Evolutionary conservation across 805 yeast species (phyloP).

Genomic region (Candida ortonii): DNA sequence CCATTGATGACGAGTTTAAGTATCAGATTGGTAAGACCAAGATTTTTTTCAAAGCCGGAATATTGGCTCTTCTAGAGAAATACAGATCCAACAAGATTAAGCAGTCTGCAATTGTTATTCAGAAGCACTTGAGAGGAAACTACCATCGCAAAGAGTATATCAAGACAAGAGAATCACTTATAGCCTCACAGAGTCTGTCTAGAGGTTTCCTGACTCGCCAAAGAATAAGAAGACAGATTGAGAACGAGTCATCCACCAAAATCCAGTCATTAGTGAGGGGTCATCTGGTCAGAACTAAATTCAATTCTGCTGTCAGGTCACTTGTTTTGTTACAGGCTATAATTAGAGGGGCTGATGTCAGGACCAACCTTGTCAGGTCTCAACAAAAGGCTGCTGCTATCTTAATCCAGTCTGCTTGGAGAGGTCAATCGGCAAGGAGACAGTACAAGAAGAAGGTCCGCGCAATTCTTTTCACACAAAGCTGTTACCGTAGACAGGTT

Average conservation of each 20-base stretch:
- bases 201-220: slow-evolving; percentile 62
- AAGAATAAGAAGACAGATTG: slow-evolving; percentile 52
- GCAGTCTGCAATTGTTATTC: slow-evolving; percentile 78
- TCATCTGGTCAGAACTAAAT: slow-evolving; percentile 42
- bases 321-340: slow-evolving; percentile 44
- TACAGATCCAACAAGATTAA: slow-evolving; percentile 75
- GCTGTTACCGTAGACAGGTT: slow-evolving; percentile 67
- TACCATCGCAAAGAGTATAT: slow-evolving; percentile 61
- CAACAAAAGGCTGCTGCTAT: slow-evolving; percentile 64
- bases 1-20: slow-evolving; percentile 63
- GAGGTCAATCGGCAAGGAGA: slow-evolving; percentile 64
- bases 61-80: slow-evolving; percentile 88
- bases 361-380: slow-evolving; percentile 48
- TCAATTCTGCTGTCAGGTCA: slow-evolving; percentile 35
- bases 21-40: slow-evolving; percentile 92
- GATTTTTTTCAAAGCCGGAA: slow-evolving; percentile 94
- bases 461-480: slow-evolving; percentile 71
- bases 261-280: slow-evolving; percentile 72
- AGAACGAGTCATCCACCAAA: slow-evolving; percentile 58
- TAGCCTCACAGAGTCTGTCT: slow-evolving; percentile 55
- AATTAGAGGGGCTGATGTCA: slow-evolving; percentile 50
- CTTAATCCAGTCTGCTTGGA: slow-evolving; percentile 67
- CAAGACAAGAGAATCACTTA: slow-evolving; percentile 52
- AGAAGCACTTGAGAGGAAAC: slow-evolving; percentile 71
- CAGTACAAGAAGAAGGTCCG: slow-evolving; percentile 44